Percentiles rank a stretch among this genome's conserved stretches.
phyloP scores from a whole-genome alignment of 805 yeast species.

The Aciculoconidium aculeatum region DNA sequence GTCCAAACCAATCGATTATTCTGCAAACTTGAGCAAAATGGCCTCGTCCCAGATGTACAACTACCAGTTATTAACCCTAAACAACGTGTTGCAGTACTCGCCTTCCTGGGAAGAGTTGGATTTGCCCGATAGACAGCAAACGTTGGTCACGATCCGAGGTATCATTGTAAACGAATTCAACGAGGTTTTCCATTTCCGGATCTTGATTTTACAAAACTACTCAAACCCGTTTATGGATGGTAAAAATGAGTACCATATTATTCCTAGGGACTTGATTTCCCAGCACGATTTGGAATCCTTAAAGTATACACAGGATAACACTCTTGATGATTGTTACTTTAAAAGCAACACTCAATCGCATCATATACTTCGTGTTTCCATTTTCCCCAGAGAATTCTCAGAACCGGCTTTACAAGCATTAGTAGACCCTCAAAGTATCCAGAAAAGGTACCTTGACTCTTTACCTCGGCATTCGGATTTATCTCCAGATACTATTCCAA shows the following conservation, averaged over 20 bases:
- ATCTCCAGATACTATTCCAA: constrained; percentile 37
- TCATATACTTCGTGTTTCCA: constrained; percentile 46
- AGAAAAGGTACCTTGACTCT: constrained; percentile 42
- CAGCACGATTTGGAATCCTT: constrained; percentile 23
- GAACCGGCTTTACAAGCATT: constrained; percentile 39
- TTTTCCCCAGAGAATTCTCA: constrained; percentile 47
- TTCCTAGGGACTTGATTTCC: constrained; percentile 19
- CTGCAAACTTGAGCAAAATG: constrained; percentile 13
- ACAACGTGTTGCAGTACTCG: constrained; percentile 27
- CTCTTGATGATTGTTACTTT: too few species aligned
- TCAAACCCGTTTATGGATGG: constrained; percentile 16
- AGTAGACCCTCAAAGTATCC: constrained; percentile 46
- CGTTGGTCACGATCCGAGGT: constrained; percentile 25
- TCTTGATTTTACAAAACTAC: constrained; percentile 21
- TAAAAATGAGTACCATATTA: constrained; percentile 33
- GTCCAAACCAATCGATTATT: constrained; percentile 33
- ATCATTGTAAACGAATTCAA: constrained; percentile 16
- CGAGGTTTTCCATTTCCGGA: constrained; percentile 22
- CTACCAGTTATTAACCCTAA: constrained; percentile 26
- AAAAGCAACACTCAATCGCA: too few species aligned
- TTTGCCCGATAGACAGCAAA: constrained; percentile 13
- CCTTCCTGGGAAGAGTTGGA: constrained; percentile 24
- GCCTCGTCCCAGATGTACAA: constrained; percentile 9
- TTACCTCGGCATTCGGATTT: constrained; percentile 22
- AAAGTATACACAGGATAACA: constrained; percentile 5